Evolutionary conservation across 2,329 filamentous ascomycete species (phyloP).

Genomic region (Rutstroemia sydowiana): DNA sequence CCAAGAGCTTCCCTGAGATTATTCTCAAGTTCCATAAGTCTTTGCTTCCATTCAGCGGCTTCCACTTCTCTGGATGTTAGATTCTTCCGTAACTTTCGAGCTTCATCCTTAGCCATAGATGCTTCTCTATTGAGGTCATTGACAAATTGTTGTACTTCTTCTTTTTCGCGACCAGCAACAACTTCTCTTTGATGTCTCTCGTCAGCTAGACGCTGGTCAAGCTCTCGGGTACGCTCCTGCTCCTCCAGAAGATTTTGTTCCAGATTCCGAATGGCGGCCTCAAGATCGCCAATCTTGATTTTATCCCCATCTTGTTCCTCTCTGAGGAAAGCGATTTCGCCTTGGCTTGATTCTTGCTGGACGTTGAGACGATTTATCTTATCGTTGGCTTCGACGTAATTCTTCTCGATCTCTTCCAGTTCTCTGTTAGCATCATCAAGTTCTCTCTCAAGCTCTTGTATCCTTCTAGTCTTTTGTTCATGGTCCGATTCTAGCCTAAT

Average conservation of each 20-base stretch:
- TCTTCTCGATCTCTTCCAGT: conserved; percentile 76
- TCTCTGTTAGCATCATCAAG: conserved; percentile 79
- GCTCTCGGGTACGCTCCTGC: conserved; percentile 64
- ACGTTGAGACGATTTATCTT: conserved; percentile 85
- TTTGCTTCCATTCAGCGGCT: conserved; percentile 83
- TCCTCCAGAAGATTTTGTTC: conserved; percentile 78
- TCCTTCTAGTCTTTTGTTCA: conserved; percentile 67
- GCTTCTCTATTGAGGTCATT: conserved; percentile 87
- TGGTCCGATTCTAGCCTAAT: conserved; percentile 86
- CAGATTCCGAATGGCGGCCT: conserved; percentile 71
- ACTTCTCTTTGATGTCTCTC: conserved; percentile 84
- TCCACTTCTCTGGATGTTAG: conserved; percentile 81
- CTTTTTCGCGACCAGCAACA: conserved; percentile 81
- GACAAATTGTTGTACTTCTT: conserved; percentile 88
- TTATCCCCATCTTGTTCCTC: conserved; percentile 98
- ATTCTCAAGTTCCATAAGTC: conserved; percentile 81
- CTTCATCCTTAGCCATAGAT: conserved; percentile 77
- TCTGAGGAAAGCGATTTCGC: conserved; percentile 87
- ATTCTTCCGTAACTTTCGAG: conserved; percentile 71
- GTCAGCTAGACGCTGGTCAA: conserved; percentile 67
- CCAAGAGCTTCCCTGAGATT: conserved; percentile 81
- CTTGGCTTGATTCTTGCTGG: conserved; percentile 85
- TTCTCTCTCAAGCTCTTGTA: conserved; percentile 77
- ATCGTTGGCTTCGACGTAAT: conserved; percentile 74
- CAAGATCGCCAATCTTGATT: conserved; percentile 92